Evolutionary conservation across 352 stramenopile genomes (phyloP), one percentile per base, ranked within the genome.

Genomic region (Phytophthora fragariaefolia): DNA sequence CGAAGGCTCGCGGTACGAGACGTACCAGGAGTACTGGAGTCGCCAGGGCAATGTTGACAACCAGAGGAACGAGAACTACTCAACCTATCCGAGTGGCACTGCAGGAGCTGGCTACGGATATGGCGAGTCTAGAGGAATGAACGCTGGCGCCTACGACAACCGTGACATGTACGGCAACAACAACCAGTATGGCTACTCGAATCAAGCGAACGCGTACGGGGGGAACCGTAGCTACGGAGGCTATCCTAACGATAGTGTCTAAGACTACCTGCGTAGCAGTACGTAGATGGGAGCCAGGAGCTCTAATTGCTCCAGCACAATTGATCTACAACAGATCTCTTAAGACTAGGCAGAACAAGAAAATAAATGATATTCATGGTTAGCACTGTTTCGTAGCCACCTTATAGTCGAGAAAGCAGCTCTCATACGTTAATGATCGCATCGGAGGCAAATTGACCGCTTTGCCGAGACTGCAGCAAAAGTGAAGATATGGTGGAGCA

Each of bases 381-480:
- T 46, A 24, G 15, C n/a, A 7, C 7, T 23, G 38, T 8, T 46
- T 45, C 56, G 30, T 36, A 15, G 7, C 30, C n/a, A n/a, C n/a
- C n/a, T n/a, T n/a, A n/a, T n/a, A n/a, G n/a, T n/a, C n/a, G n/a
- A n/a, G n/a, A n/a, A n/a, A n/a, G n/a, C n/a, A n/a, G n/a, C n/a
- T n/a, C n/a, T n/a, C n/a, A n/a, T n/a, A n/a, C n/a, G n/a, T n/a
- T 53, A 77, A 24, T 77, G 60, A 36, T 75, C 61, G 18, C 51
- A 72, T 28, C 51, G 63, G 38, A 78, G 22, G 4, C 61, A 73
- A 54, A 78, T 58, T 20, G 66, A 73, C 6, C 71, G 66, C 17
- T 66, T 78, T 15, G 58, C 58, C 40, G 40, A 67, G 2, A 68
- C 56, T n/a, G 55, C 71, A 4, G 71, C 66, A 18, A 76, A 75